These are phyloP conservation scores for Microbotryum saponariae DNA, from an alignment of 1,284 basidiomycete species.

Conservation along the genomic window DNA sequence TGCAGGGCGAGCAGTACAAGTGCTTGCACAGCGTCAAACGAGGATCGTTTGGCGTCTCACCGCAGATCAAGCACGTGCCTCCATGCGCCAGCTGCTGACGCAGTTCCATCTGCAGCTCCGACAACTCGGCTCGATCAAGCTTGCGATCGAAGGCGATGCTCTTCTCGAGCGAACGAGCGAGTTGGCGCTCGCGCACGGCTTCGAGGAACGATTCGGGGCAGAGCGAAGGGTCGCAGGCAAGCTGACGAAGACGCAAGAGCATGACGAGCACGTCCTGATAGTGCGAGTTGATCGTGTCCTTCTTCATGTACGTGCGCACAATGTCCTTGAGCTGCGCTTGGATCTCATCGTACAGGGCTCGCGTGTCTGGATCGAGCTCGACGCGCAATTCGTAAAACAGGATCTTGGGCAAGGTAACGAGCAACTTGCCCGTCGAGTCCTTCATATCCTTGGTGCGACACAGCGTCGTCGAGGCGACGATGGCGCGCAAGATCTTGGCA, in stretches of 20 bases:
- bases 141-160: neutral
- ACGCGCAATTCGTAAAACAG: constrained; percentile 50
- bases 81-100: constrained; percentile 1
- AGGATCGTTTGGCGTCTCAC: constrained; percentile 16
- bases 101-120: neutral
- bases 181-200: constrained; percentile 34
- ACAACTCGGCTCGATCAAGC: no score
- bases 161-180: constrained; percentile 15
- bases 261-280: constrained; percentile 45
- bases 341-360: constrained; percentile 66
- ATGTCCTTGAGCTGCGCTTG: constrained; percentile 56
- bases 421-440: constrained; percentile 60
- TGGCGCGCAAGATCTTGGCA: constrained; percentile 7
- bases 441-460: constrained; percentile 62
- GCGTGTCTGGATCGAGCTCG: constrained; percentile 57
- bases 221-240: constrained; percentile 70
- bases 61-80: constrained; percentile 20
- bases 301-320: constrained; percentile 53
- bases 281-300: constrained; percentile 33
- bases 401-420: constrained; percentile 72
- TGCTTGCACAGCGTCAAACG: constrained; percentile 28
- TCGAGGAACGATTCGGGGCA: constrained; percentile 68
- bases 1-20: constrained; percentile 25
- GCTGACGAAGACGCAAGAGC: constrained; percentile 75
- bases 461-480: constrained; percentile 76